Conservation (phyloP, 176 grass and related monocot genomes). For the Calamus simplicifolius region DNA sequence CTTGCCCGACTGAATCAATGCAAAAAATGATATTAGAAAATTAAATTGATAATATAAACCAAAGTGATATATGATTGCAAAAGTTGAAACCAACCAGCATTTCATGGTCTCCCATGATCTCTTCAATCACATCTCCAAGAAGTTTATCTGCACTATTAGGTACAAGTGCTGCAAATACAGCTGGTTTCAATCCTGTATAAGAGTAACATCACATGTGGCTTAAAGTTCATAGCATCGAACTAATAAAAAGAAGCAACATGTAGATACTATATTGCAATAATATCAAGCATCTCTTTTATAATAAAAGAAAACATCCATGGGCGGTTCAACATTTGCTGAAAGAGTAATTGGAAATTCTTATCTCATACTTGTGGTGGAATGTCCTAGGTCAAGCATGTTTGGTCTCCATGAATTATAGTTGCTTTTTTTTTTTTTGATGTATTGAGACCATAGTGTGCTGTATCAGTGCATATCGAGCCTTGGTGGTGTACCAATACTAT, state of each 20-base stretch:
- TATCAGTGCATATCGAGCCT: no score
- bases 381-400: no score
- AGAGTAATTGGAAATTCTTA: background rate
- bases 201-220: background rate
- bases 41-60: no score
- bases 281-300: no score
- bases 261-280: no score
- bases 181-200: conserved; percentile 51
- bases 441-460: no score
- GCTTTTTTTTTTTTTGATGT: no score
- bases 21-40: conserved; percentile 8
- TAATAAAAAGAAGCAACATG: background rate
- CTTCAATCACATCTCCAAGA: conserved; percentile 71
- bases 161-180: conserved; percentile 95
- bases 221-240: background rate
- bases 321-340: conserved; percentile 1
- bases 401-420: no score
- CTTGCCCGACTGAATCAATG: conserved; percentile 38
- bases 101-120: conserved; percentile 93
- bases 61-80: no score
- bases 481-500: no score
- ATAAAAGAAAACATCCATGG: no score
- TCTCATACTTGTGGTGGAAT: no score
- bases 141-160: conserved; percentile 80
- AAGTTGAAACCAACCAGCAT: conserved; percentile 58